A percentile compares a stretch with the other conserved stretches of the same genome.
phyloP scores from a whole-genome alignment of 768 basidiomycete species.

The Phanerodontia chrysosporium region DNA sequence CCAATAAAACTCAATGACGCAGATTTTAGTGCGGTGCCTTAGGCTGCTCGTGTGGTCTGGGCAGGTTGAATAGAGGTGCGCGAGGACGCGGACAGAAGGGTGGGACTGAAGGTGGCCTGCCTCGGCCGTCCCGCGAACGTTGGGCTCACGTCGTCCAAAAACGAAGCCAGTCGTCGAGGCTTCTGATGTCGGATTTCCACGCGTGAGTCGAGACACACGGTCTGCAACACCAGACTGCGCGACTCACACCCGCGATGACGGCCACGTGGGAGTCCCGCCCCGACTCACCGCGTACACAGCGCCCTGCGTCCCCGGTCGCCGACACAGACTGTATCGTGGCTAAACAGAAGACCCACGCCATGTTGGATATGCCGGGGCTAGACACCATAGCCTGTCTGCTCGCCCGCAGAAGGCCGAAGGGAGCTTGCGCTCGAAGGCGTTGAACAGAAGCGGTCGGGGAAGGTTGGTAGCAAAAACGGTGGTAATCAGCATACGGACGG shows the following conservation, averaged over 20 bases:
- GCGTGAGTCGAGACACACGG: not conserved
- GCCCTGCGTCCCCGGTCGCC: not conserved
- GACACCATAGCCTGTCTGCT: not conserved
- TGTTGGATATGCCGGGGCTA: not conserved
- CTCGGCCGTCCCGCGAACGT: not conserved
- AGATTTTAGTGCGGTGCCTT: not conserved
- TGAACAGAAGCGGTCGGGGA: not conserved
- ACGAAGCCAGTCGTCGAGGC: not conserved
- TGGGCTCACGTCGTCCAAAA: not conserved
- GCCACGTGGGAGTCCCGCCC: not conserved
- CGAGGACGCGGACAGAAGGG: not conserved
- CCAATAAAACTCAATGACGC: not conserved
- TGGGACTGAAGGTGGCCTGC: not conserved
- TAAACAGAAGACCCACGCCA: not conserved
- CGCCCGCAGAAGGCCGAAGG: not conserved
- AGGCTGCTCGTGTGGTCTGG: not conserved
- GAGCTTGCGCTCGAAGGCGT: not conserved
- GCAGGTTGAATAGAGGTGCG: not conserved
- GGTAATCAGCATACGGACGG: not conserved
- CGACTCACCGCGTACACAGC: not conserved
- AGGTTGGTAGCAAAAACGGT: not conserved
- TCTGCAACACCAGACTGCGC: not conserved
- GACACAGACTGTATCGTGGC: not conserved
- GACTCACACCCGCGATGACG: not conserved
- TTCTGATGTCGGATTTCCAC: not conserved